Evolutionary conservation across 169 alveolate genomes (phyloP).

Genomic region (Eimeria tenella): DNA sequence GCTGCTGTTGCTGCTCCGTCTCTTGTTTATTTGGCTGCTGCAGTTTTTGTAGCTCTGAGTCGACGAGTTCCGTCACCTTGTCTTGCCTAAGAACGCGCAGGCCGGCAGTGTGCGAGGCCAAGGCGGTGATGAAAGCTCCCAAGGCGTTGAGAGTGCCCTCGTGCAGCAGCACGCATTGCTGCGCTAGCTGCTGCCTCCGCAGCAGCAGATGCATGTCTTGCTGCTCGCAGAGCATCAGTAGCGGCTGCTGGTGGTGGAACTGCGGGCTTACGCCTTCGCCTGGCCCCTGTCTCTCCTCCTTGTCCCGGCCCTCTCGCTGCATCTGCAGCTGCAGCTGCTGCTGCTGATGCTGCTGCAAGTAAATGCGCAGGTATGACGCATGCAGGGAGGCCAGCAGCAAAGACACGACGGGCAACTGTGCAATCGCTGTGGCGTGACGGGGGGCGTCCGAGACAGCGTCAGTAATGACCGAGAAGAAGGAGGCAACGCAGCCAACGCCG

Average conservation of each 20-base stretch:
- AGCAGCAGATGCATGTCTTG: conserved; percentile 20
- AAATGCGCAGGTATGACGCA: conserved; percentile 56
- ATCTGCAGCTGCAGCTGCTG: not conserved
- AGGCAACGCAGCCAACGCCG: conserved; percentile 73
- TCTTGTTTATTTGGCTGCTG: not conserved
- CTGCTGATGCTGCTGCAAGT: conserved; percentile 19
- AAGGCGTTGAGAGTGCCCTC: conserved; percentile 60
- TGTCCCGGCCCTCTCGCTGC: not conserved
- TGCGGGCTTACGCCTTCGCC: not conserved
- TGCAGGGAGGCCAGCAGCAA: conserved; percentile 67
- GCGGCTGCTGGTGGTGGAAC: not conserved
- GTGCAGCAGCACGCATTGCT: conserved; percentile 67
- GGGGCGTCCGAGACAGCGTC: conserved; percentile 73
- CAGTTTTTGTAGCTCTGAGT: not conserved
- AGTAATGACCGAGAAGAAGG: conserved; percentile 51
- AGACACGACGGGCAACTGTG: conserved; percentile 64
- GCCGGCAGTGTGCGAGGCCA: conserved; percentile 70
- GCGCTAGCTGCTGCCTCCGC: conserved; percentile 66
- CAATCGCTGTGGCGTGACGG: conserved; percentile 31
- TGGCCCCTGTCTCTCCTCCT: not conserved
- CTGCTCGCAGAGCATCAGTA: not conserved
- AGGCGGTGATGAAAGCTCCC: conserved; percentile 68
- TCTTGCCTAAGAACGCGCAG: conserved; percentile 1
- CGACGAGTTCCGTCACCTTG: not conserved
- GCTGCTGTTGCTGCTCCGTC: conserved; percentile 8